Conservation (phyloP, 1,284 basidiomycete genomes). For the Hymenochaete sp. region DNA sequence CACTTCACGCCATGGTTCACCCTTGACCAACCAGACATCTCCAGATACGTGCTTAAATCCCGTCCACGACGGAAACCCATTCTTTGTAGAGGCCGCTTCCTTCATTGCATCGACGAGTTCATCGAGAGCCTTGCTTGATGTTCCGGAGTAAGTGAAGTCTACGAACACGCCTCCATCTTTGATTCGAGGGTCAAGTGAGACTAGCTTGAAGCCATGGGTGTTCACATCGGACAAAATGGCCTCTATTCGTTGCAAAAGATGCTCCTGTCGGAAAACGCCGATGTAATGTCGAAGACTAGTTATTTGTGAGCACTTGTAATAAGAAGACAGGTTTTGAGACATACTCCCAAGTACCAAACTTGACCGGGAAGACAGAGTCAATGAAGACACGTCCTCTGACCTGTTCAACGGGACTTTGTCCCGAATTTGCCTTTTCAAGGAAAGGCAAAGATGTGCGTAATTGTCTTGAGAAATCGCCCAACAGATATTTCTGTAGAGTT, state of each 20-base stretch:
- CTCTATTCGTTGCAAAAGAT: constrained; percentile 40
- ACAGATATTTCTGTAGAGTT: too few species aligned
- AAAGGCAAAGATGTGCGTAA: too few species aligned
- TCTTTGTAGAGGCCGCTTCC: constrained; percentile 35
- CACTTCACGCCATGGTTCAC: constrained; percentile 79
- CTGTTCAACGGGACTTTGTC: too few species aligned
- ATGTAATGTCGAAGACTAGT: constrained; percentile 54
- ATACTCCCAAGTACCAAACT: constrained; percentile 44
- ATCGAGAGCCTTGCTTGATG: constrained; percentile 35
- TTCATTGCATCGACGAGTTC: constrained; percentile 42
- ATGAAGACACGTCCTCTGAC: constrained; percentile 45
- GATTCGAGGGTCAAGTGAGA: constrained; percentile 50
- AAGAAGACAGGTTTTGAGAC: constrained; percentile 20
- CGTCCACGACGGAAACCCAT: constrained; percentile 57
- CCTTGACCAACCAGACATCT: constrained; percentile 72
- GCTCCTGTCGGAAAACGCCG: constrained; percentile 47
- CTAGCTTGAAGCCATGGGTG: constrained; percentile 45
- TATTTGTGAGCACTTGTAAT: not conserved
- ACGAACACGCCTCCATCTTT: constrained; percentile 89
- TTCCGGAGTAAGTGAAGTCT: constrained; percentile 55
- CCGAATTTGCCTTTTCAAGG: too few species aligned
- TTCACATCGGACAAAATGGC: constrained; percentile 43
- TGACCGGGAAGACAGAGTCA: constrained; percentile 50
- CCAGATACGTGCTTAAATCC: constrained; percentile 40
- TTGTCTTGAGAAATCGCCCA: too few species aligned